These are phyloP conservation scores for Phaseolus coccineus DNA, from an alignment of 331 rosid genomes.

Conservation along the genomic window DNA sequence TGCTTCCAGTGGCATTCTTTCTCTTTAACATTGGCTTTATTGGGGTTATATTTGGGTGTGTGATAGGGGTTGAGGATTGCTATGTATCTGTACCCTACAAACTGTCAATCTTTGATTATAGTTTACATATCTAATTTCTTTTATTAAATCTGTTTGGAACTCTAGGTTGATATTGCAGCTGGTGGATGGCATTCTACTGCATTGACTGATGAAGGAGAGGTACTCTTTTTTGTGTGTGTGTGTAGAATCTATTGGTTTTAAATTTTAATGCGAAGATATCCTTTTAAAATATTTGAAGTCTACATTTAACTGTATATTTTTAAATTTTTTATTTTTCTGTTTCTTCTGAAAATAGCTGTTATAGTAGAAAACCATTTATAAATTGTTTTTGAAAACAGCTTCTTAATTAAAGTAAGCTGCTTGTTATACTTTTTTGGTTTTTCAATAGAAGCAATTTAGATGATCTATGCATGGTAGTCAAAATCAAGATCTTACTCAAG, in stretches of 20 bases:
- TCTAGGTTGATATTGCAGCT: slow-evolving; percentile 95
- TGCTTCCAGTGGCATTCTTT: slow-evolving; percentile 1
- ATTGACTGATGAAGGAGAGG: slow-evolving; percentile 95
- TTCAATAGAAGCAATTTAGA: background rate
- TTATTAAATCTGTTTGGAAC: slow-evolving; percentile 29
- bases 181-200: slow-evolving; percentile 99
- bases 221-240: slow-evolving; percentile 37
- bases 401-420: slow-evolving; percentile 14
- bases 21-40: background rate
- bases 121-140: slow-evolving; percentile 25
- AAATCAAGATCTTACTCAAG: no score
- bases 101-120: background rate
- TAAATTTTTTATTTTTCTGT: background rate
- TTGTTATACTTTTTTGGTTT: background rate
- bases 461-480: background rate
- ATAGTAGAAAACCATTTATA: background rate
- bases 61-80: background rate
- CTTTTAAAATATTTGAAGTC: background rate
- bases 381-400: slow-evolving; percentile 2
- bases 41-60: background rate
- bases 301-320: background rate
- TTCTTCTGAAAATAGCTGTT: slow-evolving; percentile 3
- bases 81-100: background rate
- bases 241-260: slow-evolving; percentile 33
- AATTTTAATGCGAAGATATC: slow-evolving; percentile 31